These are phyloP conservation scores for Antitrichia curtipendula DNA, from an alignment of 225 moss, liverwort and hornwort species.

Conservation along the genomic window DNA sequence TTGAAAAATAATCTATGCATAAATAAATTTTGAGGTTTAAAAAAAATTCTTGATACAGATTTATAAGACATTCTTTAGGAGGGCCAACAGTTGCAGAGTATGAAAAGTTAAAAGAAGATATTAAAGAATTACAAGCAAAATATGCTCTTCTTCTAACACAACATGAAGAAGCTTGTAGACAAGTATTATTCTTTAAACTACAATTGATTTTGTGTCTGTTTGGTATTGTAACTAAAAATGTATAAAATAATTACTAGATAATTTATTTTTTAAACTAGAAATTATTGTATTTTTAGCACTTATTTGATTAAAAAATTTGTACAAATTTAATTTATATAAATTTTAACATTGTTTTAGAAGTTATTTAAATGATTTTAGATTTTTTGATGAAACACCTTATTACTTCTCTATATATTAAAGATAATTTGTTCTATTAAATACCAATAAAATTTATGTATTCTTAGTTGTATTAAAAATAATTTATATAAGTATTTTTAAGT, in stretches of 20 bases:
- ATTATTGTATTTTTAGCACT: neutral
- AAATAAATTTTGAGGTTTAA: neutral
- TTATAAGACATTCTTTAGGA: conserved; percentile 58
- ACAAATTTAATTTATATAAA: too few species aligned
- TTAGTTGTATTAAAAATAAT: neutral
- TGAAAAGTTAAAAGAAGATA: conserved; percentile 30
- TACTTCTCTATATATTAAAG: neutral
- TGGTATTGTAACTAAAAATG: accelerated
- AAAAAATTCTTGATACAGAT: neutral
- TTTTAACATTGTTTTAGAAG: too few species aligned
- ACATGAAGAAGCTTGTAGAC: conserved; percentile 68
- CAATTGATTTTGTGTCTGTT: accelerated
- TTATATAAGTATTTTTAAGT: accelerated
- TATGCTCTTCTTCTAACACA: conserved; percentile 44
- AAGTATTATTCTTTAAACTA: conserved; percentile 4
- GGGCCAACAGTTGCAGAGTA: conserved; percentile 64
- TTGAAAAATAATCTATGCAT: neutral
- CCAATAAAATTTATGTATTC: neutral
- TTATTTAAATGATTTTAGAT: too few species aligned
- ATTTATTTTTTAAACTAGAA: too few species aligned
- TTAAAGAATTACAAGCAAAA: conserved; percentile 36
- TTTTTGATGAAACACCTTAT: too few species aligned
- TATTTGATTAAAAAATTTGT: neutral
- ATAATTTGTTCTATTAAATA: neutral
- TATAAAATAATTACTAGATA: too few species aligned